Base-by-base conservation (phyloP, 2,329 filamentous ascomycete species). In the Chaetomiaceae sp. region DNA sequence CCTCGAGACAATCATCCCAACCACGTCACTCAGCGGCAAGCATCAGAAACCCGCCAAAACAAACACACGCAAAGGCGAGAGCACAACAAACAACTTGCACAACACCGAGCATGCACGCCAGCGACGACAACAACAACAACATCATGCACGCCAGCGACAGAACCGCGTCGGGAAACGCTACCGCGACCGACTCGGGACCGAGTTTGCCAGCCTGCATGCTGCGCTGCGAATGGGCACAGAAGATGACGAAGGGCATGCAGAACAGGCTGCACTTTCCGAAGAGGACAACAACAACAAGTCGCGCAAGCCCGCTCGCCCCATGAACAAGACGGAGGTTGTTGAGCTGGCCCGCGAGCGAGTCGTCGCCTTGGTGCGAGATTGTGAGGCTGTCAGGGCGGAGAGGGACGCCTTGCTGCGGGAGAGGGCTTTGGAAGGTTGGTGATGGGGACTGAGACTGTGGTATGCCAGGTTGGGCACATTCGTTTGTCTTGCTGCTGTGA, bases 101-200 rank as follows among this genome's bases (percentile, higher is more conserved):
- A 19, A 39, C 37, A 39, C 13, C 25, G 25, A 2, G n/a, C n/a
- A n/a, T n/a, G n/a, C n/a, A n/a, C n/a, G n/a, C n/a, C n/a, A n/a
- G 17, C 5, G 5, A 7, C 6, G 21, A 17, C 13, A 17, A 30
- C 6, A 20, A 14, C 38, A 25, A 14, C 21, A 23, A 9, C 39
- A 42, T 9, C 43, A 30, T 23, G 34, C 25, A 2, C 44, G 44
- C 23, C n/a, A 23, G 8, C 19, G n/a, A 30, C 55, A 59, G 38
- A 59, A 60, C 54, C 42, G 41, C 45, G 57, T 59, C 45, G 57
- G 58, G 19, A 58, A 55, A 25, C 54, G 55, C 21, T 59, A 60
- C 37, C 55, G 58, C 14, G 54, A 53, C 50, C 59, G 58, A 40
- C 53, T 59, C 1, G 56, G 45, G 25, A 44, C 50, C 21, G 37